These are phyloP conservation scores for Teunomyces stri DNA, from an alignment of 805 yeast species.

Conservation along the genomic window DNA sequence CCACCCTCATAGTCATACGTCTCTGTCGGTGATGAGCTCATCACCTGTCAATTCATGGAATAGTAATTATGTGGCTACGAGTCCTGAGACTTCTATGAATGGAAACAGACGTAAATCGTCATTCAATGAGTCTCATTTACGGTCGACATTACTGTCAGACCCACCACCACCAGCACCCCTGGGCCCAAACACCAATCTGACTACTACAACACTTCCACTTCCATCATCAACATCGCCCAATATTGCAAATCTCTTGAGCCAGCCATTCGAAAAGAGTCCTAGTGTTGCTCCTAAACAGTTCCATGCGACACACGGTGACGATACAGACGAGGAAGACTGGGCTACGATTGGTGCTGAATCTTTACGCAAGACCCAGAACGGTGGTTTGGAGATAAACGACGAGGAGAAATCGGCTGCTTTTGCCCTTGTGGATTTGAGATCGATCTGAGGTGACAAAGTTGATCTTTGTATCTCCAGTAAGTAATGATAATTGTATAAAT, in stretches of 20 bases:
- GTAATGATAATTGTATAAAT: neutral
- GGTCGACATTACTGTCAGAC: constrained; percentile 37
- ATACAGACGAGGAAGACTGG: constrained; percentile 99
- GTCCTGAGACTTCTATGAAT: constrained; percentile 9
- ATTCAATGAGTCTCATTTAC: constrained; percentile 42
- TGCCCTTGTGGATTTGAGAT: constrained; percentile 59
- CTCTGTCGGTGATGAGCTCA: constrained; percentile 14
- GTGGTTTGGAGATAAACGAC: constrained; percentile 13
- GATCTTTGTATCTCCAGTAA: constrained; percentile 1
- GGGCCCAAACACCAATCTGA: constrained; percentile 2
- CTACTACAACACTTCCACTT: constrained; percentile 2
- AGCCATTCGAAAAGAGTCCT: constrained; percentile 9
- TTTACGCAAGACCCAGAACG: constrained; percentile 38
- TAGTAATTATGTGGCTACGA: constrained; percentile 15
- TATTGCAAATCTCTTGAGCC: constrained; percentile 13
- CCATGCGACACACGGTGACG: constrained; percentile 39
- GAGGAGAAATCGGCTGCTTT: constrained; percentile 57
- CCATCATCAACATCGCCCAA: constrained; percentile 10
- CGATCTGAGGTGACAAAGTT: constrained; percentile 1
- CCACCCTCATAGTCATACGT: constrained; percentile 6
- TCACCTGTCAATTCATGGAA: constrained; percentile 26
- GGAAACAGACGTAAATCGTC: constrained; percentile 33
- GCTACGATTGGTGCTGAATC: constrained; percentile 79
- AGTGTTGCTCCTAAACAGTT: constrained; percentile 6
- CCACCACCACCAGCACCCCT: constrained; percentile 10